Conservation (phyloP, 1,139 yeast species). For the Zygosaccharomyces sapae region DNA sequence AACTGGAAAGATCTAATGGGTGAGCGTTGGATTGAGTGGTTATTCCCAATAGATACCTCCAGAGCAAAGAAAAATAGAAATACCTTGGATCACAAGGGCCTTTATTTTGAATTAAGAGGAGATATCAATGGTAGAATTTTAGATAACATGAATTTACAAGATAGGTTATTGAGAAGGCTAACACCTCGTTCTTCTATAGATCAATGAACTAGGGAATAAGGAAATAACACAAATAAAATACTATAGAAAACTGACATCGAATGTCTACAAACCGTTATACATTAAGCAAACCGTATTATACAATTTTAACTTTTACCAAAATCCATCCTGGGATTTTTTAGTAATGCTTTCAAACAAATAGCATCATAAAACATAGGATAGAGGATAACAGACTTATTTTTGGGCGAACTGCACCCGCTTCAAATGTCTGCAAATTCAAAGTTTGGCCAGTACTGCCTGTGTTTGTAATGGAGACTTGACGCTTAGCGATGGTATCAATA, state of each 20-base stretch:
- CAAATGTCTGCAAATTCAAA: neutral
- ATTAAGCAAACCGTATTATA: neutral
- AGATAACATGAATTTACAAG: conserved; percentile 34
- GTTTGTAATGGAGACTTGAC: neutral
- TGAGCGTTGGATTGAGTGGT: conserved; percentile 55
- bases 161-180: conserved; percentile 30
- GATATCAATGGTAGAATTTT: conserved; percentile 42
- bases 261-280: neutral
- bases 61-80: conserved; percentile 30
- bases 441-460: neutral
- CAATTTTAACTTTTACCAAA: neutral
- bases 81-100: conserved; percentile 43
- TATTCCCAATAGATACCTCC: conserved; percentile 53
- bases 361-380: neutral
- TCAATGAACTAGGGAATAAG: neutral
- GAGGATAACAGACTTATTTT: conserved; percentile 1
- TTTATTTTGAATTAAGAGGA: conserved; percentile 49
- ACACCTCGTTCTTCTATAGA: conserved; percentile 33
- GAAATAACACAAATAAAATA: neutral
- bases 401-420: conserved; percentile 2
- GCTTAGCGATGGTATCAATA: neutral
- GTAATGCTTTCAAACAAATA: neutral
- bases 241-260: conserved; percentile 3
- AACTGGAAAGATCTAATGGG: conserved; percentile 83
- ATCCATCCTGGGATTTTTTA: neutral